Base-by-base conservation (phyloP, 2,329 filamentous ascomycete species). In the Scytalidium lignicola region DNA sequence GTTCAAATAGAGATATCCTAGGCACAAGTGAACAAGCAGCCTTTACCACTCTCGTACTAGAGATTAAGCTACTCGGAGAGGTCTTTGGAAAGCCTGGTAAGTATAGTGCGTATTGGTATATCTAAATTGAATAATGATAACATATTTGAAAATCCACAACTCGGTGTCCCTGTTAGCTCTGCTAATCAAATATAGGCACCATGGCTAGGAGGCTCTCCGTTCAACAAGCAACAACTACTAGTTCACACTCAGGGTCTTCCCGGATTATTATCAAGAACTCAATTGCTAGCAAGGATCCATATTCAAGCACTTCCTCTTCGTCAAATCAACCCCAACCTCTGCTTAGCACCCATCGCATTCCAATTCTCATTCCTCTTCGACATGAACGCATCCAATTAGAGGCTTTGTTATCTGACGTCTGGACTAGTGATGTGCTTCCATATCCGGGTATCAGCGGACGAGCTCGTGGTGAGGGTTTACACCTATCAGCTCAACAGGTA, bases 251-350 rank as follows among this genome's bases (percentile, higher is more conserved):
- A 13, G 76, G 82, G 39, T 67, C 86, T 46, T 86, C 79, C 54
- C 88, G 93, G 61, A 83, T 96, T 46, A 86, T 95, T 43, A 81
- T 96, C 62, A 92, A 88, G 62, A 95, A 95, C 61, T 96, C 91
- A 0, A 84, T 84, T 58, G 78, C 80, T 2, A 73, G 81, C 43
- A 85, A 83, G 58, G 79, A 85, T 41, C 70, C 6, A 67, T 65
- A 73, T 15, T 66, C 74, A 54, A 13, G 69, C 66, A 22, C 70
- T 67, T 54, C 69, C 57, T 49, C 74, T 64, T 48, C 74, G 65
- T 83, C 95, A 54, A 85, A 85, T 57, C 81, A 90, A 39, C 93
- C 89, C 1, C 89, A 90, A 59, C 92, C 90, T 9, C 73, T 92
- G 40, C 72, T 87, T n/a, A 82, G 80, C n/a, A 79, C 82, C 0